Base-by-base conservation (phyloP, 148 eudicot species). In the Dianthus caryophyllus region DNA sequence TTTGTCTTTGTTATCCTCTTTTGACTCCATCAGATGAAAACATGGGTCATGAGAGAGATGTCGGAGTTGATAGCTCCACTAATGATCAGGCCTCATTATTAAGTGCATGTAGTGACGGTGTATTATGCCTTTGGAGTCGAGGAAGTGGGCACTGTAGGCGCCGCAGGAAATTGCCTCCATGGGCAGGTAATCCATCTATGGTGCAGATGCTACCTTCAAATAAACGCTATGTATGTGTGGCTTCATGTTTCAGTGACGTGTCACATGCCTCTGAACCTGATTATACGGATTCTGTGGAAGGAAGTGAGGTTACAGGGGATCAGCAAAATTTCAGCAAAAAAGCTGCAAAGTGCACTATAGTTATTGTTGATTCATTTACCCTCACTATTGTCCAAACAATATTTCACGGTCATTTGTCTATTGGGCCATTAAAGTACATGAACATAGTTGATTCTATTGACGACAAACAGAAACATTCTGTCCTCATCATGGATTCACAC, bases 81-180 rank as follows among this genome's bases (percentile, higher is more conserved):
- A 49, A 72, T 62, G 67, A 82, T 48, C 72, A 64, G 75, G 84
- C 84, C 83, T 88, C 93, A 13, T 77, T 95, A 81, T 65, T 90
- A 51, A 90, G 97, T 81, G 99, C 77, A n/a, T 86, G 97, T 73
- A 76, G 83, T 65, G 97, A 90, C 81, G 97, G 99, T 67, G 93
- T 90, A 44, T 77, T 95, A 76, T 95, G 96, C 58, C 79, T 95
- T 59, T 95, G 99, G 99, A 88, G 89, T 77, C 84, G 96, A 78
- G 80, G 82, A 48, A 90, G 87, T 81, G 96, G 97, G 62, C 96
- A 88, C 63, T 95, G 99, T 70, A 90, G 88, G 73, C 83, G 97
- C 26, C 86, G 88, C 70, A 88, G 96, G 77, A 95, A 86, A 78
- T 60, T 95, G 83, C 99, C 97, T 59, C 89, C 99, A 64, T 95